Percentiles rank a stretch among this genome's conserved stretches.
Conservation (phyloP, 2,329 filamentous ascomycete species). For the Tolypocladium inflatum region DNA sequence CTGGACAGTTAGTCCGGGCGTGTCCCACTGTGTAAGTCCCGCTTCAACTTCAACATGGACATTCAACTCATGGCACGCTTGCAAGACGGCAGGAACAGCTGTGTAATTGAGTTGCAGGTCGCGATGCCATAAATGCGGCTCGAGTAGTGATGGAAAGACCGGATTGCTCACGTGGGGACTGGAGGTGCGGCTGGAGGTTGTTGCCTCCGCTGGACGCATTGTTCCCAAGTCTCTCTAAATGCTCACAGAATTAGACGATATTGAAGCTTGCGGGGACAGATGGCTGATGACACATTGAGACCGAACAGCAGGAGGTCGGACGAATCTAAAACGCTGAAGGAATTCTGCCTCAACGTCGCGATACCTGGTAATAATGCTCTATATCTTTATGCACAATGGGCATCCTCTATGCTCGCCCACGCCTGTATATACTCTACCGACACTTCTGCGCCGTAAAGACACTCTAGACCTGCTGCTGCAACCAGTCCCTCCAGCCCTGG, state of each 20-base stretch:
- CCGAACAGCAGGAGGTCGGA: too few relatives aligned
- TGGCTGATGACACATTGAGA: too few relatives aligned
- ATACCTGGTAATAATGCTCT: not conserved
- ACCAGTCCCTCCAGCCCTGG: slow-evolving; percentile 33
- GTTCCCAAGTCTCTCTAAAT: too few relatives aligned
- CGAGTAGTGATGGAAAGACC: too few relatives aligned
- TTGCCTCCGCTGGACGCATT: too few relatives aligned
- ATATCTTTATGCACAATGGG: not conserved
- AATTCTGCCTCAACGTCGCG: too few relatives aligned
- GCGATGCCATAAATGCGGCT: not conserved
- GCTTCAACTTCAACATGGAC: not conserved
- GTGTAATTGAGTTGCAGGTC: not conserved
- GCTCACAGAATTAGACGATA: not conserved
- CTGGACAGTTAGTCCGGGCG: not conserved
- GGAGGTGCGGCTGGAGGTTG: too few relatives aligned
- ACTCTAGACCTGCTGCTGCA: slow-evolving; percentile 14
- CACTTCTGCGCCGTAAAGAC: not conserved
- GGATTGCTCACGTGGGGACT: too few relatives aligned
- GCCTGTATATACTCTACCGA: not conserved
- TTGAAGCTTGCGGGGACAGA: not conserved
- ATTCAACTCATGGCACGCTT: not conserved
- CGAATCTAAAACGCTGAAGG: too few relatives aligned
- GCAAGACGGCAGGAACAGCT: not conserved
- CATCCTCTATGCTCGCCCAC: too few relatives aligned
- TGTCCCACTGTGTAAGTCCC: not conserved